These are phyloP conservation scores for Claviceps maximensis DNA, from an alignment of 2,329 filamentous ascomycete genomes.

Conservation along the genomic window DNA sequence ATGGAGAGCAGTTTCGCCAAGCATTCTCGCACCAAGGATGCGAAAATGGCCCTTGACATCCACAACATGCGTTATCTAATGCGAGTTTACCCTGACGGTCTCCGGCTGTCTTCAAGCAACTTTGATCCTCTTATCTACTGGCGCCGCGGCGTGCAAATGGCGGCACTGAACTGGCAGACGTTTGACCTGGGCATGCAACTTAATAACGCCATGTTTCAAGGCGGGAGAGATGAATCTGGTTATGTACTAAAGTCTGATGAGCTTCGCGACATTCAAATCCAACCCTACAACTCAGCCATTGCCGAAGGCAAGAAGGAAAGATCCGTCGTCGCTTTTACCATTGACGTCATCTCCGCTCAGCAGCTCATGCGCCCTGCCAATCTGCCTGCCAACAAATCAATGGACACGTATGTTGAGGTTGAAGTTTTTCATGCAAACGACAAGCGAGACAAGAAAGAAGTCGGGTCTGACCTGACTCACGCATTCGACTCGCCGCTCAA, in stretches of 20 bases:
- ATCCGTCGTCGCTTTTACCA: constrained; percentile 70
- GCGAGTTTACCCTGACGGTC: constrained; percentile 81
- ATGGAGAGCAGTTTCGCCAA: constrained; percentile 79
- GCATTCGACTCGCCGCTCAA: constrained; percentile 51
- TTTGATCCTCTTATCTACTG: constrained; percentile 91
- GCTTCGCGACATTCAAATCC: constrained; percentile 57
- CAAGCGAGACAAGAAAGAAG: constrained; percentile 75
- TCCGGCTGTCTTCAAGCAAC: constrained; percentile 76
- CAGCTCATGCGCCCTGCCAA: constrained; percentile 76
- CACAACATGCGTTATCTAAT: constrained; percentile 90
- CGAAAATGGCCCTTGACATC: constrained; percentile 65
- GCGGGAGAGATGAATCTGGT: constrained; percentile 71
- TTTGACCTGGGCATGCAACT: constrained; percentile 92
- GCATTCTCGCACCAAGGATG: constrained; percentile 61
- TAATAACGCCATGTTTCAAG: constrained; percentile 95
- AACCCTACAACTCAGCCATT: constrained; percentile 35
- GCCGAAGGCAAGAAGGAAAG: constrained; percentile 57
- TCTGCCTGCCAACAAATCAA: constrained; percentile 55
- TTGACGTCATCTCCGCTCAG: constrained; percentile 87
- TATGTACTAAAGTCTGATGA: constrained; percentile 90
- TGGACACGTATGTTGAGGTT: constrained; percentile 90
- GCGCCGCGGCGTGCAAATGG: constrained; percentile 95
- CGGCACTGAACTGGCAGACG: constrained; percentile 94
- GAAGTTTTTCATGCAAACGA: constrained; percentile 93
- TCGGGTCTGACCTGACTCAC: constrained; percentile 39